Conservation (phyloP, 2,329 filamentous ascomycete genomes). For the Neofusicoccum ribis region DNA sequence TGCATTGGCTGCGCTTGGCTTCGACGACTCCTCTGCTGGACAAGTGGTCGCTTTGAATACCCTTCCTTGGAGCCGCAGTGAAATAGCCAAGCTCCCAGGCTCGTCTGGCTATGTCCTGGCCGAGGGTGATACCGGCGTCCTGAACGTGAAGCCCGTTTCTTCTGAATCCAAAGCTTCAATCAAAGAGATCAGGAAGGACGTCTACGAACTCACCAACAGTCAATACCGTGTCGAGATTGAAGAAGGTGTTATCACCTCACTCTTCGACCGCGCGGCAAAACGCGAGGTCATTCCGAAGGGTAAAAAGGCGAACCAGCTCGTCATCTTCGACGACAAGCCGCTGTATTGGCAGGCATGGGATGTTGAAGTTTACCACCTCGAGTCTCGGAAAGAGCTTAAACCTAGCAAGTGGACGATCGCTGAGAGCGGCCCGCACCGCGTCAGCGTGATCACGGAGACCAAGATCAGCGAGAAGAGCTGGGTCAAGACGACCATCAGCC, state of each 20-base stretch:
- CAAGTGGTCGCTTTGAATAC: slow-evolving; percentile 71
- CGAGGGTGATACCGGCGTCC: slow-evolving; percentile 49
- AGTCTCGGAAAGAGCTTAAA: slow-evolving; percentile 76
- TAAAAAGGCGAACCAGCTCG: slow-evolving; percentile 82
- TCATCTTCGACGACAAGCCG: slow-evolving; percentile 96
- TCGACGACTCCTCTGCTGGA: slow-evolving; percentile 50
- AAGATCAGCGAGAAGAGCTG: slow-evolving; percentile 85
- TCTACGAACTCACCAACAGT: slow-evolving; percentile 78
- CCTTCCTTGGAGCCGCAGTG: slow-evolving; percentile 78
- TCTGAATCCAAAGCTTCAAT: slow-evolving; percentile 44
- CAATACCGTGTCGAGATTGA: slow-evolving; percentile 73
- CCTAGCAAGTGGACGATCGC: slow-evolving; percentile 69
- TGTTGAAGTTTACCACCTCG: slow-evolving; percentile 92
- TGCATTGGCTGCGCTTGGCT: slow-evolving; percentile 66
- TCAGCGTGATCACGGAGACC: slow-evolving; percentile 80
- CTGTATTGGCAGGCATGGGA: slow-evolving; percentile 98
- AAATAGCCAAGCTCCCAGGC: slow-evolving; percentile 65
- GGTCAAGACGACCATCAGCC: slow-evolving; percentile 80
- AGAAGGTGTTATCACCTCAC: slow-evolving; percentile 76
- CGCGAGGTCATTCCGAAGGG: slow-evolving; percentile 75
- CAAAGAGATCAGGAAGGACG: slow-evolving; percentile 55
- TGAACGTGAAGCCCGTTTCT: slow-evolving; percentile 34
- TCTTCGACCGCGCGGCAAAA: slow-evolving; percentile 71
- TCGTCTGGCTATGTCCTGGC: slow-evolving; percentile 37
- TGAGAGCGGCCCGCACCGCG: slow-evolving; percentile 71